Conservation (phyloP, 2,329 filamentous ascomycete species). For the Chrysosporium queenslandicum region DNA sequence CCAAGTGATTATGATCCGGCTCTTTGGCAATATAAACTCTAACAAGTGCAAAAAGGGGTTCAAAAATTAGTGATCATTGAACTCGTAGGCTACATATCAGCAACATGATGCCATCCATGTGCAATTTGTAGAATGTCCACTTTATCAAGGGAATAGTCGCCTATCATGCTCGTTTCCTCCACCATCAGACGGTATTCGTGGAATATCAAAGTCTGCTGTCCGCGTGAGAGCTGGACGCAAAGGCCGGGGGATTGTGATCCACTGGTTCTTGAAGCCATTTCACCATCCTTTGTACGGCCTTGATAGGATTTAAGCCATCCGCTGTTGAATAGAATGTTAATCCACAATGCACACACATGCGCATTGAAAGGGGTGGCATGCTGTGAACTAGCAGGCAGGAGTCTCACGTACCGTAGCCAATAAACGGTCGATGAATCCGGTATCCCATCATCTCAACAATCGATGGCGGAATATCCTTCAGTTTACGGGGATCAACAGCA, state of each 20-base stretch:
- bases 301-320: slow-evolving; percentile 24
- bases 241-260: slow-evolving; percentile 23
- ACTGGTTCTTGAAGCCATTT: slow-evolving; percentile 24
- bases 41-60: too few species aligned
- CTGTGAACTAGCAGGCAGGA: not conserved
- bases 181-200: too few species aligned
- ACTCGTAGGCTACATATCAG: too few species aligned
- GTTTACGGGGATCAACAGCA: slow-evolving; percentile 26
- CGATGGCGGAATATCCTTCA: slow-evolving; percentile 22
- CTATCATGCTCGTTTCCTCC: too few species aligned
- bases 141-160: too few species aligned
- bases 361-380: not conserved
- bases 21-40: too few species aligned
- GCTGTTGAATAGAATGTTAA: slow-evolving; percentile 14
- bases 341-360: not conserved
- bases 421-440: slow-evolving; percentile 24
- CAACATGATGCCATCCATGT: too few species aligned
- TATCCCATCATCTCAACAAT: slow-evolving; percentile 32
- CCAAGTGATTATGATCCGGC: too few species aligned
- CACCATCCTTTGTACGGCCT: slow-evolving; percentile 24
- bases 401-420: slow-evolving; percentile 24
- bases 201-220: slow-evolving; percentile 10
- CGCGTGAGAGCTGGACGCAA: slow-evolving; percentile 15
- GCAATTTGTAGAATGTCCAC: too few species aligned
- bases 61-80: too few species aligned